These are phyloP conservation scores for Chytridium lagenaria DNA, from an alignment of 371 early-diverging fungal genomes.

Conservation along the genomic window DNA sequence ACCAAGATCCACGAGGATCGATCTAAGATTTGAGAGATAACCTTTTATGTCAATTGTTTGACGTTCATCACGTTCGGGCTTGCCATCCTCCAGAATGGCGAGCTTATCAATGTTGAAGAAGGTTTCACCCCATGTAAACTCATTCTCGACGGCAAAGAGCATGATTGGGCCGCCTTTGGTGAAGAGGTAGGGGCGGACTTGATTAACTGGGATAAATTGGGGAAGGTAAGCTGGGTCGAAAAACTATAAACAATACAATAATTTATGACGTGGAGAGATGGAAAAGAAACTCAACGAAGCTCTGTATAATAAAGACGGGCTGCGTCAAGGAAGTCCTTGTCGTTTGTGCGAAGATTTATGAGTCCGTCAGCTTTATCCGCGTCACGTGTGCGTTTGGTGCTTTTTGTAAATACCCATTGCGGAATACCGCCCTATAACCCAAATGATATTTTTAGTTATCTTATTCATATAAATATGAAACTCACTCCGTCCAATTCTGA, in stretches of 20 bases:
- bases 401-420: constrained; percentile 20
- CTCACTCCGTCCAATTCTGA: constrained; percentile 17
- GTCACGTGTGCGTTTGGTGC: constrained; percentile 8
- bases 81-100: constrained; percentile 4
- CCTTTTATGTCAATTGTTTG: constrained; percentile 10
- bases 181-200: constrained; percentile 4
- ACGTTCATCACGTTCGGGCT: neutral
- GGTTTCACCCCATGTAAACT: constrained; percentile 1
- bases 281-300: neutral
- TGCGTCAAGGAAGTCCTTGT: constrained; percentile 16
- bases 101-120: constrained; percentile 14
- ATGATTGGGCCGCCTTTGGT: constrained; percentile 12
- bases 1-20: neutral
- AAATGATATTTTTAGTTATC: no score
- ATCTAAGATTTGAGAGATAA: neutral
- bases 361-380: constrained; percentile 16
- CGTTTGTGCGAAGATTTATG: constrained; percentile 18
- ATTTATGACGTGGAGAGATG: neutral
- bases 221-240: neutral
- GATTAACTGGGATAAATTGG: neutral
- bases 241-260: neutral
- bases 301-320: neutral
- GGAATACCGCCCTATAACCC: constrained; percentile 20
- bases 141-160: constrained; percentile 12
- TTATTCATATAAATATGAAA: no score